Conservation (phyloP, 2,329 filamentous ascomycete species). For the Fusarium sp. region DNA sequence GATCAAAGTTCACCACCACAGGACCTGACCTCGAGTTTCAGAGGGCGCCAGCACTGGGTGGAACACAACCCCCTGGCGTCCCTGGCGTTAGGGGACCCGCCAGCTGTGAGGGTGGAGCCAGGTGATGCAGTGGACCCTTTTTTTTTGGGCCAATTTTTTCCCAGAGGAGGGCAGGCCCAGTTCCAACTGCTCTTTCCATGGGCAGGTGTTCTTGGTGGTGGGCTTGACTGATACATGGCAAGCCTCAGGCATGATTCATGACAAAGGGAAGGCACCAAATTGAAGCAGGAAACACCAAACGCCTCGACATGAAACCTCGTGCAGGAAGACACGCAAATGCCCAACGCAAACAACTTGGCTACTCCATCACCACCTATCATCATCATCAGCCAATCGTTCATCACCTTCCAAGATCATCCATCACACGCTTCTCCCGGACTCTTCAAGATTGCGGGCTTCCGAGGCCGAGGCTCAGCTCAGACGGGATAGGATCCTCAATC, state of each 20-base stretch:
- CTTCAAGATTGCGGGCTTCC: not conserved
- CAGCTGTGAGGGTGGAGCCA: slow-evolving; percentile 14
- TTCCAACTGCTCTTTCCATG: not conserved
- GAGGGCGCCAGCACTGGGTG: slow-evolving; percentile 36
- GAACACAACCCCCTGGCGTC: slow-evolving; percentile 35
- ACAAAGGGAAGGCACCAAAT: not conserved
- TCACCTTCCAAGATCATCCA: not conserved
- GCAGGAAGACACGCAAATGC: slow-evolving; percentile 9
- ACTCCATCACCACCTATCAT: not conserved
- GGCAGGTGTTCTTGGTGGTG: not conserved
- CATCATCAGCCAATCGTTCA: not conserved
- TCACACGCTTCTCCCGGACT: not conserved
- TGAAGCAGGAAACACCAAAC: slow-evolving; percentile 9
- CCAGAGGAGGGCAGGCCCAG: not conserved
- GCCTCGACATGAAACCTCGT: slow-evolving; percentile 21
- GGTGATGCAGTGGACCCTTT: slow-evolving; percentile 8
- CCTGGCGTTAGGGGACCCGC: slow-evolving; percentile 29
- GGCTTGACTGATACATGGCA: slow-evolving; percentile 4
- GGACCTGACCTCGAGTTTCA: slow-evolving; percentile 29
- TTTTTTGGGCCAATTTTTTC: not conserved
- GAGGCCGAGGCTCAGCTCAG: slow-evolving; percentile 25
- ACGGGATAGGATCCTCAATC: slow-evolving; percentile 10
- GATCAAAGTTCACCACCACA: slow-evolving; percentile 22
- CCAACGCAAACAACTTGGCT: slow-evolving; percentile 4
- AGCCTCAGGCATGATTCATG: slow-evolving; percentile 14